Base-by-base conservation (phyloP, 257 asterid genomes). In the Nicotiana sylvestris region DNA sequence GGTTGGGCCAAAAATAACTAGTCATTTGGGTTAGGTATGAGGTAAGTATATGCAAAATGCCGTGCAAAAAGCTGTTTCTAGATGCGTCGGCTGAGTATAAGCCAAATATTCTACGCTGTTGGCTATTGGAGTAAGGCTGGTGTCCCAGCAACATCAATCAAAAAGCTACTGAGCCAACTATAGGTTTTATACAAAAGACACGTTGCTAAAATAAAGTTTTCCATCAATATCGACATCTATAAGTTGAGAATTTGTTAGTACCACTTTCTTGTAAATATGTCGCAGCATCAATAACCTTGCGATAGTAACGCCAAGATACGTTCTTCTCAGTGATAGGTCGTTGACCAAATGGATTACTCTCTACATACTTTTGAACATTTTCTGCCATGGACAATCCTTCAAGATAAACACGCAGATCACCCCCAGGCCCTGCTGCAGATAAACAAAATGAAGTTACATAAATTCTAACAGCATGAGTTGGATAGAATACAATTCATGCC, bases 301-400 rank as follows among this genome's bases (percentile, higher is more conserved):
- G 90, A 86, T 93, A 95, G 89, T 77, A 93, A 51, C 92, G 85
- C 99, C 99, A 93, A 6, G 95, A 91, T 83, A 88, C 65, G 69
- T 92, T 88, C 49, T 77, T 90, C 43, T 93, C 95, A 0, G 93
- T 93, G 78, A 95, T 95, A 69, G 97, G 86, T 81, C 91, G 87
- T 82, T 95, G 94, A 25, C 99, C 99, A 62, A 91, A 90, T 1
- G 95, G 97, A 81, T 93, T 90, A 84, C 89, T 87, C 89, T 89
- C 84, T 7, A 95, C 93, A 29, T 91, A 95, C 64, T 89, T 91
- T 83, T 90, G 99, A 53, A 95, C 95, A 70, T 95, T 88, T 66
- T 88, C 94, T 27, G 99, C 95, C 79, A 18, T 57, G 15, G 97
- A 95, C 74, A 95, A 65, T 62, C 92, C 92, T 85, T 95, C 95